These are phyloP conservation scores for Suhomyces prunicola DNA, from an alignment of 805 yeast species.

Conservation along the genomic window DNA sequence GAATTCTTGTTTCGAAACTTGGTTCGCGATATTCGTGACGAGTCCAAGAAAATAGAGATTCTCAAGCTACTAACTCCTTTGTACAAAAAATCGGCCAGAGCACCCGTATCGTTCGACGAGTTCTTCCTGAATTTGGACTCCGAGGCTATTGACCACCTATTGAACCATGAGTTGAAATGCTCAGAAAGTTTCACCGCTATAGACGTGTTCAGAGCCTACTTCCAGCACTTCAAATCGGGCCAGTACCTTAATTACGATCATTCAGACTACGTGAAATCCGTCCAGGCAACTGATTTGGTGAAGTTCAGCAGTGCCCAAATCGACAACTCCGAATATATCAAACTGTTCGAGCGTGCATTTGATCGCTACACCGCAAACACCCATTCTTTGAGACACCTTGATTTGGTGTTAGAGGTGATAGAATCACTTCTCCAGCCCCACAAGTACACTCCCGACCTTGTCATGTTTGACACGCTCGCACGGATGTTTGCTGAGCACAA, in stretches of 20 bases:
- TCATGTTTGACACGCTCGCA: slow-evolving; percentile 22
- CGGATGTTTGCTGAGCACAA: slow-evolving; percentile 21
- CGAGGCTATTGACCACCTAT: slow-evolving; percentile 6
- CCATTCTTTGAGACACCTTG: slow-evolving; percentile 2
- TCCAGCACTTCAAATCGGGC: slow-evolving; percentile 27
- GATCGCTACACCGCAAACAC: slow-evolving; percentile 6
- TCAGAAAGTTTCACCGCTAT: slow-evolving; percentile 21
- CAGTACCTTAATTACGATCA: slow-evolving; percentile 31
- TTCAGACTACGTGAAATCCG: slow-evolving; percentile 23
- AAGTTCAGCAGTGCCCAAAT: slow-evolving; percentile 11
- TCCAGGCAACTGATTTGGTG: slow-evolving; percentile 14
- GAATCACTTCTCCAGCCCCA: neutral
- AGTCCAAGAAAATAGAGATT: slow-evolving; percentile 15
- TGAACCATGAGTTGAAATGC: slow-evolving; percentile 8
- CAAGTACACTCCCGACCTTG: slow-evolving; percentile 21
- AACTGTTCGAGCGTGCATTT: slow-evolving; percentile 16
- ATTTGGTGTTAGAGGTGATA: slow-evolving; percentile 2
- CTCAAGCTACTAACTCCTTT: slow-evolving; percentile 11
- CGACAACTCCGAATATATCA: slow-evolving; percentile 20
- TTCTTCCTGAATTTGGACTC: slow-evolving; percentile 14
- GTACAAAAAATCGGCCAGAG: slow-evolving; percentile 8
- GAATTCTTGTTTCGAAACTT: slow-evolving; percentile 16
- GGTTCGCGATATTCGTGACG: slow-evolving; percentile 16
- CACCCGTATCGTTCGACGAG: slow-evolving; percentile 11
- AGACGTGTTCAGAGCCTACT: slow-evolving; percentile 21